These are phyloP conservation scores for Ogataea minuta DNA, from an alignment of 805 yeast species.

Conservation along the genomic window DNA sequence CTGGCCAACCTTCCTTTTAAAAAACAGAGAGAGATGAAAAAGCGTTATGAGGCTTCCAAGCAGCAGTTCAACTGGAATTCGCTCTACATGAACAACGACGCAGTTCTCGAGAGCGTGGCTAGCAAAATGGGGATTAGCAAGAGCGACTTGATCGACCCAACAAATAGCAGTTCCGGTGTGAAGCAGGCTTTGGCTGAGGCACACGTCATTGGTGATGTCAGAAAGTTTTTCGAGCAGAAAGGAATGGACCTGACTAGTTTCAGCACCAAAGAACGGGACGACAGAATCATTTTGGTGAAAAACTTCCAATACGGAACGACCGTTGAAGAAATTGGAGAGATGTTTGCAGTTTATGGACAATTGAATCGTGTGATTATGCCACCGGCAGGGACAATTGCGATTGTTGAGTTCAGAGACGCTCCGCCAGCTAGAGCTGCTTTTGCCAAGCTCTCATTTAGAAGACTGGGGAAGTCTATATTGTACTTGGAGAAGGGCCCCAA, in stretches of 20 bases:
- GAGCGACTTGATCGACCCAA: conserved; percentile 82
- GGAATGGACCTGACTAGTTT: conserved; percentile 84
- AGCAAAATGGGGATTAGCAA: conserved; percentile 77
- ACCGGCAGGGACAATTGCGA: conserved; percentile 94
- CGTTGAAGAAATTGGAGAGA: conserved; percentile 72
- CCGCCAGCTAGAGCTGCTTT: conserved; percentile 90
- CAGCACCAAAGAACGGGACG: conserved; percentile 68
- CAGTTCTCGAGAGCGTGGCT: conserved; percentile 89
- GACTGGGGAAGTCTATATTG: conserved; percentile 82
- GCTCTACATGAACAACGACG: conserved; percentile 83
- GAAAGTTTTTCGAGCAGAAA: conserved; percentile 78
- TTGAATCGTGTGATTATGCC: conserved; percentile 84
- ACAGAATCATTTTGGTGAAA: conserved; percentile 76
- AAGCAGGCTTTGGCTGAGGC: conserved; percentile 98
- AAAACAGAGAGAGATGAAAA: conserved; percentile 82
- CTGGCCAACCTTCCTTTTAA: conserved; percentile 87
- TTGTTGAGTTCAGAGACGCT: conserved; percentile 80
- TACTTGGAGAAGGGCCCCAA: conserved; percentile 94
- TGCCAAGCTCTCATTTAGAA: conserved; percentile 77
- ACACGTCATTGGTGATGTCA: conserved; percentile 87
- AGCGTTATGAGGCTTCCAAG: conserved; percentile 80
- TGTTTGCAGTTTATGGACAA: conserved; percentile 79
- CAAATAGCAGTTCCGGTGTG: conserved; percentile 83
- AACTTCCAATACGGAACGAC: conserved; percentile 90
- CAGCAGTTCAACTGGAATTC: conserved; percentile 95